These are phyloP conservation scores for Barnettozyma siamensis DNA, from an alignment of 805 yeast species.

Conservation along the genomic window DNA sequence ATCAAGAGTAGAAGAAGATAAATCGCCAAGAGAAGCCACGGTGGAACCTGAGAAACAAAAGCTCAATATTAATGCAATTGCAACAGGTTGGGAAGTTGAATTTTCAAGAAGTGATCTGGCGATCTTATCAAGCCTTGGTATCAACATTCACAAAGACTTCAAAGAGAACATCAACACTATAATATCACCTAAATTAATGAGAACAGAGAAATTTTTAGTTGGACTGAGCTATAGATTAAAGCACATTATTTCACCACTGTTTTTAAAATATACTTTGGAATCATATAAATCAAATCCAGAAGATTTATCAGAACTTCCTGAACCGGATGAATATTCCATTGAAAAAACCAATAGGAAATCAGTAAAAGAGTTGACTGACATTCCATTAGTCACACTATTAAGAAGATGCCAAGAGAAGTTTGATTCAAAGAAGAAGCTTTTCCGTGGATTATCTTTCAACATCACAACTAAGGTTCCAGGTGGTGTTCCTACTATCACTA, in stretches of 20 bases:
- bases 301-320: conserved; percentile 20
- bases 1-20: conserved; percentile 12
- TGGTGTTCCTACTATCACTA: conserved; percentile 48
- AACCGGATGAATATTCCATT: conserved; percentile 26
- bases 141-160: conserved; percentile 36
- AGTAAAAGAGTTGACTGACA: conserved; percentile 26
- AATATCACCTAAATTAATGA: conserved; percentile 73
- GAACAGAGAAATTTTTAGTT: conserved; percentile 83
- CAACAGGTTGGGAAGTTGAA: conserved; percentile 60
- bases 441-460: conserved; percentile 44
- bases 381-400: conserved; percentile 21
- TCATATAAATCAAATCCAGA: conserved; percentile 14
- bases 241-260: conserved; percentile 51
- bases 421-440: conserved; percentile 30
- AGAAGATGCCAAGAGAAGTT: conserved; percentile 11
- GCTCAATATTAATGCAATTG: conserved; percentile 40
- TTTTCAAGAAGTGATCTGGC: conserved; percentile 38
- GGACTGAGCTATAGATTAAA: conserved; percentile 51
- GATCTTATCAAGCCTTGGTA: conserved; percentile 48
- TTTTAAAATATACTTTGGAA: conserved; percentile 42
- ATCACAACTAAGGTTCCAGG: conserved; percentile 57
- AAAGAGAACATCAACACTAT: conserved; percentile 39
- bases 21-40: conserved; percentile 3
- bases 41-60: neutral
- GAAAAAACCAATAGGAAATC: conserved; percentile 29